Conservation (phyloP, 108 stramenopile genomes). For the Cyclotella atomus region DNA sequence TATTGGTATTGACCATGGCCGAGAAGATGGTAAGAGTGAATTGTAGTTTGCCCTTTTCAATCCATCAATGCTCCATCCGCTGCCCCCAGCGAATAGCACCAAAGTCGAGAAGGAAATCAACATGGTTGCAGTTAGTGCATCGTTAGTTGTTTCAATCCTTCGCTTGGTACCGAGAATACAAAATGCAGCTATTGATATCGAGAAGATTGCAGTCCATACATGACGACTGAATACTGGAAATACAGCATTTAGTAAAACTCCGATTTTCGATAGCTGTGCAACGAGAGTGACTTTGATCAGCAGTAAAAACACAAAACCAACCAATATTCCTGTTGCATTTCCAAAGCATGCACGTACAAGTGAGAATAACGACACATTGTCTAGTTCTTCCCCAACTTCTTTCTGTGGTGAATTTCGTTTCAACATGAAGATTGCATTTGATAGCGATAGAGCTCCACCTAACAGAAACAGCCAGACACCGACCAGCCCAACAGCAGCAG, state of each 20-base stretch:
- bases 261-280: constrained; percentile 34
- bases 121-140: constrained; percentile 26
- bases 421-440: constrained; percentile 31
- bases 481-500: constrained; percentile 30
- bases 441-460: constrained; percentile 20
- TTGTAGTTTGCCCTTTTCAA: constrained; percentile 22
- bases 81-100: constrained; percentile 18
- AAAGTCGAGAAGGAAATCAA: constrained; percentile 17
- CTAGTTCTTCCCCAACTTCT: neutral
- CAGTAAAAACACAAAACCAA: constrained; percentile 16
- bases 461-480: constrained; percentile 31
- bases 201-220: constrained; percentile 12
- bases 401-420: neutral
- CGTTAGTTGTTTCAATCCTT: constrained; percentile 21
- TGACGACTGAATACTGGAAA: constrained; percentile 1
- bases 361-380: constrained; percentile 21
- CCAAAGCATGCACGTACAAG: constrained; percentile 33
- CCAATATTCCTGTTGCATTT: constrained; percentile 8
- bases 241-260: constrained; percentile 2
- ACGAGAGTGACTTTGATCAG: constrained; percentile 29
- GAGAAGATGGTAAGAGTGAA: constrained; percentile 15
- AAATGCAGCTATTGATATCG: constrained; percentile 1
- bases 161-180: constrained; percentile 10
- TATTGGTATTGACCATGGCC: constrained; percentile 35
- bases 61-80: constrained; percentile 29